Evolutionary conservation across 73 alveolate genomes (phyloP).

Genomic region (Uronychia binucleata): DNA sequence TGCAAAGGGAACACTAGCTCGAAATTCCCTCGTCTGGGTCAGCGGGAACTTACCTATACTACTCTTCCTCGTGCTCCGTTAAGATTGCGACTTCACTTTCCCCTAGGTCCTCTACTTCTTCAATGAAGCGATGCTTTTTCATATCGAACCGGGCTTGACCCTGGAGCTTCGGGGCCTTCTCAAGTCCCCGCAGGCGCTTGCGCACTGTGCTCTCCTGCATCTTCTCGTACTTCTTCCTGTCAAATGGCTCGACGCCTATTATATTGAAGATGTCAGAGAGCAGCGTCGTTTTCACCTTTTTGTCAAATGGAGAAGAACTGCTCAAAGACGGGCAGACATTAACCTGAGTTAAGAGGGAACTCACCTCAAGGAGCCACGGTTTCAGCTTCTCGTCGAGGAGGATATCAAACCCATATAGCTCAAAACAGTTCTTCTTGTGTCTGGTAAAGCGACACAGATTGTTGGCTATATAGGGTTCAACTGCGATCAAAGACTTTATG

Average conservation of each 20-base stretch:
- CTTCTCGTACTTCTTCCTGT: slow-evolving; percentile 59
- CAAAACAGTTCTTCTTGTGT: slow-evolving; percentile 49
- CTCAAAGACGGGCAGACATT: slow-evolving; percentile 91
- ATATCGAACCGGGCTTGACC: background rate
- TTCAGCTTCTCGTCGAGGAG: background rate
- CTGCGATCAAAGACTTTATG: slow-evolving; percentile 77
- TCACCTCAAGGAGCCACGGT: slow-evolving; percentile 76
- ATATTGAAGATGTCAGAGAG: slow-evolving; percentile 81
- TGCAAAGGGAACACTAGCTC: background rate
- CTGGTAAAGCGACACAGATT: slow-evolving; percentile 19
- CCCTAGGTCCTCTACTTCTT: background rate
- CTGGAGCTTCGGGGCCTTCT: background rate
- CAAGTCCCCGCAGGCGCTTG: background rate
- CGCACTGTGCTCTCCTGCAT: background rate
- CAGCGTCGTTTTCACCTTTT: slow-evolving; percentile 78
- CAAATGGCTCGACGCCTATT: slow-evolving; percentile 80
- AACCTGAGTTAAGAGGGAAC: slow-evolving; percentile 73
- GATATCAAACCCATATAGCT: slow-evolving; percentile 63
- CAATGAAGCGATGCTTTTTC: background rate
- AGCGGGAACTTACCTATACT: background rate
- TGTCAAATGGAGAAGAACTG: slow-evolving; percentile 83
- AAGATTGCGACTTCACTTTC: background rate
- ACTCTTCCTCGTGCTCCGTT: background rate
- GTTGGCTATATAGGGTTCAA: slow-evolving; percentile 67
- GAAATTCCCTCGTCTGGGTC: background rate